phyloP scores from a whole-genome alignment of 176 grass and related monocot species.

The Echinochloa phyllopogon region DNA sequence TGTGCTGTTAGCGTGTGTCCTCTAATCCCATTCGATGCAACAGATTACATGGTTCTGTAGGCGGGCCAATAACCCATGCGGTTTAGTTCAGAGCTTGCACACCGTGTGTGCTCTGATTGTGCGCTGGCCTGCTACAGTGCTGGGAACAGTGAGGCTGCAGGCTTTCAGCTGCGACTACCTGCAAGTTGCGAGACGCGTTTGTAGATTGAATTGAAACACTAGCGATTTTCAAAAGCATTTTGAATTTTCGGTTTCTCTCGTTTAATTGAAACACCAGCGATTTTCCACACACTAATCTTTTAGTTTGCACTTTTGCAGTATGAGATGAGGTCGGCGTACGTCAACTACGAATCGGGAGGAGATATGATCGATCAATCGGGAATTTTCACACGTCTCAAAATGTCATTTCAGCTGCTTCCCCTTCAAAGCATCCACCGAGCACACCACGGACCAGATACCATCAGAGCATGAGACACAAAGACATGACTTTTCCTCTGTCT shows the following conservation, averaged over 20 bases:
- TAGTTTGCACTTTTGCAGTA: background rate
- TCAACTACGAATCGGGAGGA: background rate
- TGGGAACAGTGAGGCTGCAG: background rate
- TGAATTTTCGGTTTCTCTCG: background rate
- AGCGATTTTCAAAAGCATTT: background rate
- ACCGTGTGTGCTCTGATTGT: background rate
- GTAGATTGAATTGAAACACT: no score
- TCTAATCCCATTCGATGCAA: constrained; percentile 47
- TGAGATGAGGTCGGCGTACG: background rate
- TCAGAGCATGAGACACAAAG: constrained; percentile 14
- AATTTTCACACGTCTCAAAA: background rate
- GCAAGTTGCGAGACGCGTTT: background rate
- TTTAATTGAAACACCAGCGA: no score
- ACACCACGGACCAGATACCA: constrained; percentile 20
- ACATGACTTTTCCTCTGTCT: constrained; percentile 7
- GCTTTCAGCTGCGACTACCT: background rate
- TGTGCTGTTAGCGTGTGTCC: constrained; percentile 21
- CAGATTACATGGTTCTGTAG: background rate
- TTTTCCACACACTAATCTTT: no score
- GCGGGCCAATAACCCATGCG: background rate
- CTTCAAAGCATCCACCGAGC: background rate
- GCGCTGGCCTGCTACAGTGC: background rate
- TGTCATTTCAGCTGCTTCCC: background rate
- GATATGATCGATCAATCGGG: background rate
- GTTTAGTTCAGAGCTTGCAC: background rate